Percentiles rank a stretch among this genome's conserved stretches.
These are phyloP conservation scores for Vaccinium corymbosum DNA, from an alignment of 148 eudicot species.

Conservation along the genomic window DNA sequence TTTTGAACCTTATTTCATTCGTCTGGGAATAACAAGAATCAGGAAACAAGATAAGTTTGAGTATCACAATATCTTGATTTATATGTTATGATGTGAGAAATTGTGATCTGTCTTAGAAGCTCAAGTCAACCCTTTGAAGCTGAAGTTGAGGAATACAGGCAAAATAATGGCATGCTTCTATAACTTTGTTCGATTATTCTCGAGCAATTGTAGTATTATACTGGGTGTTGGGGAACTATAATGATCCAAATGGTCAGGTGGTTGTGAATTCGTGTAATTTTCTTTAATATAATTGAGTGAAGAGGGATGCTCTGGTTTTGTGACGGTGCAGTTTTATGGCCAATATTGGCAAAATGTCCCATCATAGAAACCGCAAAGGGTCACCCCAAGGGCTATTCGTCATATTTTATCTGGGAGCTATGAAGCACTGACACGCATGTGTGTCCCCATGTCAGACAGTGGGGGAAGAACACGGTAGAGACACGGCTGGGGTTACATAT, in stretches of 20 bases:
- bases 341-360: neutral
- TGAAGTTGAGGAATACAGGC: neutral
- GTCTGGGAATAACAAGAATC: neutral
- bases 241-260: neutral
- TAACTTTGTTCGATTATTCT: neutral
- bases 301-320: neutral
- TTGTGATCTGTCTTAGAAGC: neutral
- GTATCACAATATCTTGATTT: neutral
- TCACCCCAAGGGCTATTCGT: neutral
- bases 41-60: too few relatives aligned
- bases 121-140: neutral
- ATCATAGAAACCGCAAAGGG: neutral
- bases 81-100: neutral
- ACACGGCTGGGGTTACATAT: too few relatives aligned
- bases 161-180: neutral
- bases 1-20: neutral
- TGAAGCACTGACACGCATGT: too few relatives aligned
- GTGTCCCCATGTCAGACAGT: too few relatives aligned
- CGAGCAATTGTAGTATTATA: neutral
- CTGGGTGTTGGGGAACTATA: neutral
- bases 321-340: neutral
- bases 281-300: neutral
- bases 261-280: neutral
- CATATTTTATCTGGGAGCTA: neutral
- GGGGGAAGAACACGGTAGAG: too few relatives aligned